Evolutionary conservation across 2,329 filamentous ascomycete species (phyloP).

Genomic region (Aspergillus novofumigatus): DNA sequence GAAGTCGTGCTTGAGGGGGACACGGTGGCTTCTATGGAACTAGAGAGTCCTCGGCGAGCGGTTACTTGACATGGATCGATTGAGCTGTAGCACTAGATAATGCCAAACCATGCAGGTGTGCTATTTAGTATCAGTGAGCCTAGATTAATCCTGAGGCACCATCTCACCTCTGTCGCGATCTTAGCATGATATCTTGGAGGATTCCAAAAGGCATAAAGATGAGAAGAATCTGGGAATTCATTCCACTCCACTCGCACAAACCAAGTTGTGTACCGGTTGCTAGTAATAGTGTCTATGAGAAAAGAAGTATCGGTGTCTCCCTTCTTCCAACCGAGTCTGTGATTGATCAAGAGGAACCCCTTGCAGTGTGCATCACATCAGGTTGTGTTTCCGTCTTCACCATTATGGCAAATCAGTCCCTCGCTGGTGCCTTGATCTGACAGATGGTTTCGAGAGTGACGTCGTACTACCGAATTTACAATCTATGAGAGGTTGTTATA

Average conservation of each 20-base stretch:
- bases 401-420: too few species aligned
- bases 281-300: too few species aligned
- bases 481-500: too few species aligned
- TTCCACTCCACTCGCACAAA: too few species aligned
- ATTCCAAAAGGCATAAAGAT: background rate
- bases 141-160: background rate
- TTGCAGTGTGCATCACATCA: background rate
- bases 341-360: background rate
- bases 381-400: background rate
- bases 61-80: background rate
- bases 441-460: background rate
- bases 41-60: background rate
- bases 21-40: conserved; percentile 11
- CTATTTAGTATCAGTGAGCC: background rate
- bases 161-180: background rate
- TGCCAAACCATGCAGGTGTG: background rate
- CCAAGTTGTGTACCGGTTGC: too few species aligned
- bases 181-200: background rate
- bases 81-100: background rate
- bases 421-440: background rate
- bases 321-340: background rate
- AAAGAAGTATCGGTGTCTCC: background rate
- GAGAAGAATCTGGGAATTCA: background rate
- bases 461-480: background rate
- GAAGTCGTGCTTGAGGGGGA: conserved; percentile 15